phyloP scores from a whole-genome alignment of 208 protist species.

The Balamuthia mandrillaris region DNA sequence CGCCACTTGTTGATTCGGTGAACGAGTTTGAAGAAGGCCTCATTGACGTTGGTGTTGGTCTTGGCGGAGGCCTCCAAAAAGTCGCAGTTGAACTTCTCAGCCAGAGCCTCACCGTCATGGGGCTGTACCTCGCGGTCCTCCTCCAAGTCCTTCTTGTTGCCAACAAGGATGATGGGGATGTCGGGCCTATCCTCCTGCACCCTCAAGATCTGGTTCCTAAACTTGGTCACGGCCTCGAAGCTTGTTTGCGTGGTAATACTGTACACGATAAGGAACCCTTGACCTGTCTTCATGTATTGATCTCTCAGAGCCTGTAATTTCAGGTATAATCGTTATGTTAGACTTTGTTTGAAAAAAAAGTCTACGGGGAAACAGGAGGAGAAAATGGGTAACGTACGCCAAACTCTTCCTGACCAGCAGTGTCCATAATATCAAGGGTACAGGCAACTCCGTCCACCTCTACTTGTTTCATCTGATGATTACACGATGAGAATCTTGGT shows the following conservation, averaged over 20 bases:
- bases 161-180: constrained; percentile 24
- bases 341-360: not conserved
- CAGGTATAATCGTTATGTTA: not conserved
- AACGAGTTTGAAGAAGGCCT: constrained; percentile 71
- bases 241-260: constrained; percentile 24
- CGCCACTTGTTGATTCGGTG: constrained; percentile 59
- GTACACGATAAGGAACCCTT: constrained; percentile 58
- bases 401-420: constrained; percentile 64
- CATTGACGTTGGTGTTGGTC: constrained; percentile 70
- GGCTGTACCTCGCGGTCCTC: constrained; percentile 59
- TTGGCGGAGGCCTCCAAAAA: constrained; percentile 60
- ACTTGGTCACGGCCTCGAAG: constrained; percentile 29
- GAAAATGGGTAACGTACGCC: not conserved
- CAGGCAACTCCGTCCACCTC: constrained; percentile 69
- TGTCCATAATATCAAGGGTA: constrained; percentile 80
- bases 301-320: constrained; percentile 50
- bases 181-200: not conserved
- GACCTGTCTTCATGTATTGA: constrained; percentile 54
- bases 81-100: constrained; percentile 42
- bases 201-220: not conserved
- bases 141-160: constrained; percentile 73
- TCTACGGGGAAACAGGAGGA: not conserved
- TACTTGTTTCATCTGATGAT: constrained; percentile 70
- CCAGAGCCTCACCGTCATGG: constrained; percentile 64
- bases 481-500: not conserved